Evolutionary conservation across 2,329 filamentous ascomycete species (phyloP).

Genomic region (Aspergillus uvarum): DNA sequence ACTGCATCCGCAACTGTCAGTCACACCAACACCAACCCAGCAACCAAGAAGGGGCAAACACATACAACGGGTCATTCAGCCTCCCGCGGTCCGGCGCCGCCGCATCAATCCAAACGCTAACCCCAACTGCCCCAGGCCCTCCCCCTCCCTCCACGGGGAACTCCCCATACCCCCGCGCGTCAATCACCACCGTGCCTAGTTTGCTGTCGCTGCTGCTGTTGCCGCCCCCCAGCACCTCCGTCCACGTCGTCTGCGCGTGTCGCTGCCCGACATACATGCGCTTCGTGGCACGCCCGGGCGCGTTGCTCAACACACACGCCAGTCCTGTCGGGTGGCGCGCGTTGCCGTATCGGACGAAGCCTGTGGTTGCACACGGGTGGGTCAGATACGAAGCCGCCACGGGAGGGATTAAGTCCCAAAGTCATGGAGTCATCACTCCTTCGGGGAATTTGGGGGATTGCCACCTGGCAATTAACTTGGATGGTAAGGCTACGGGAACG

Average conservation of each 20-base stretch:
- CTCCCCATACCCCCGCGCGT: slow-evolving; percentile 56
- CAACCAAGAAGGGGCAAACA: slow-evolving; percentile 1
- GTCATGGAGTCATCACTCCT: not conserved
- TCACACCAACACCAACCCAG: not conserved
- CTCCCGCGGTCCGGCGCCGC: slow-evolving; percentile 36
- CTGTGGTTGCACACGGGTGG: slow-evolving; percentile 21
- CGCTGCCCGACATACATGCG: slow-evolving; percentile 62
- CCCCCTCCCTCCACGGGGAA: slow-evolving; percentile 55
- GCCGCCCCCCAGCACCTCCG: slow-evolving; percentile 58
- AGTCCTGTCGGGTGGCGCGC: slow-evolving; percentile 51
- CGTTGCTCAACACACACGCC: slow-evolving; percentile 58
- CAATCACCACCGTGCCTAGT: slow-evolving; percentile 54
- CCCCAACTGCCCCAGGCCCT: slow-evolving; percentile 27
- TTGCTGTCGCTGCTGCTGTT: slow-evolving; percentile 37
- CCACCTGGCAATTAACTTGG: too few species aligned
- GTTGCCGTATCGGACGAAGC: slow-evolving; percentile 55
- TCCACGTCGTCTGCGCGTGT: slow-evolving; percentile 62
- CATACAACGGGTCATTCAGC: not conserved
- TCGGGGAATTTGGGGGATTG: not conserved
- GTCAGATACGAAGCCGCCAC: not conserved
- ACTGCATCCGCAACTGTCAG: not conserved
- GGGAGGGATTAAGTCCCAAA: too few species aligned
- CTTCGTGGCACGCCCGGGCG: slow-evolving; percentile 46
- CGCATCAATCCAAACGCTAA: slow-evolving; percentile 62
- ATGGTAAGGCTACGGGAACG: not conserved